Evolutionary conservation across 2,329 filamentous ascomycete genomes (phyloP), one percentile per base, ranked within the genome.

Genomic region (Cladophialophora yegresii): DNA sequence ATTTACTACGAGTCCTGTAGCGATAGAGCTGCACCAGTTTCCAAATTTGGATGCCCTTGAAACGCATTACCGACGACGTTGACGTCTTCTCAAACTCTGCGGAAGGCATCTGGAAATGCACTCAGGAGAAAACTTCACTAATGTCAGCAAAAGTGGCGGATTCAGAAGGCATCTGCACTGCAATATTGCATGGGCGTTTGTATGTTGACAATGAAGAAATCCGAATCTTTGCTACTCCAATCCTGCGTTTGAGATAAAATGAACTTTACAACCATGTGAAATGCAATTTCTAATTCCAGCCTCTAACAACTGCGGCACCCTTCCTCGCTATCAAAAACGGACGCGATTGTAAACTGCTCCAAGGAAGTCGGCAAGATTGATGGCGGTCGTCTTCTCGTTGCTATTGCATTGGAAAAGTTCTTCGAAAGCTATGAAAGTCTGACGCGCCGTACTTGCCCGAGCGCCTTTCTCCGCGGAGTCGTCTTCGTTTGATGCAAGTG

Each of bases 261-360:
- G 51, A 54, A 20, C 51, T 28, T 12, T 54, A 54, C 51, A 54
- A 20, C 51, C 33, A 30, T n/a, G 51, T 54, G 12, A 30, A n/a
- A 28, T 45, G 58, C 30, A 45, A 22, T 7, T 33, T 61, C 8
- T 33, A 61, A 23, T 26, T 54, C 7, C 50, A 61, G n/a, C 33
- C 32, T 13, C 51, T 61, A 7, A 22, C 22, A 16, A 30, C n/a
- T 22, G 58, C 58, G 28, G 58, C 23, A 12, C 50, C 58, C 22
- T 61, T 61, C 53, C 20, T 55, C 16, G 58, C 58, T 12, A 32
- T 61, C 22, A 40, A 43, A 22, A 61, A 55, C 32, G 58, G 32
- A 26, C 58, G 50, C 16, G 58, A 50, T 7, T 61, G 47, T 28
- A 53, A 50, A 8, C 20, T 61, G 23, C 50, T 61, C n/a, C 10